Base-by-base conservation (phyloP, 169 alveolate species). In the Cryptosporidium andersoni region DNA sequence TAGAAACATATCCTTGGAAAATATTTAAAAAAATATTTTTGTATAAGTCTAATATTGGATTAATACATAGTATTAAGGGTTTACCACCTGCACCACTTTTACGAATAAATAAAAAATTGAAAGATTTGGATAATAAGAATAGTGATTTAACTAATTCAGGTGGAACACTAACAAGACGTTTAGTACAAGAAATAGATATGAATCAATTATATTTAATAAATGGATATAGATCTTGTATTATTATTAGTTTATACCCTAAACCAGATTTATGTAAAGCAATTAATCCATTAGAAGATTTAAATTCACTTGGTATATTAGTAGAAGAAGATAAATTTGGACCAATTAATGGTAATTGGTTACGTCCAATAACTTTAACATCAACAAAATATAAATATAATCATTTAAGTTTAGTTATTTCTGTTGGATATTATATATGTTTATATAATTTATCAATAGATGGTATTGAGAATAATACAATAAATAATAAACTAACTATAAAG, bases 61-160 rank as follows among this genome's bases (percentile, higher is more conserved):
- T 60, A 2, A 60, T 74, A 40, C 85, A 74, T 45, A 62, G 60
- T 34, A 37, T 74, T 40, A 74, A 16, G 34, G 39, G 47, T n/a
- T 55, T 74, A 14, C 85, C 85, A n/a, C 49, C 67, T 43, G 74
- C 85, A 8, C 85, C 85, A 74, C 14, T 74, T 16, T 58, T 16
- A n/a, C 55, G 40, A 39, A 8, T n/a, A 12, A 12, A 14, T 3
- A 7, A 2, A 14, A 25, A 51, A 4, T 37, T 37, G 11, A 52
- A 37, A 6, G 36, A 9, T n/a, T 14, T 56, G 14, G 43, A 45
- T 47, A 8, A 5, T 11, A 3, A 34, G 7, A 42, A 42, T 14
- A 64, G 12, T 11, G n/a, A 37, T 37, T 51, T 58, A 39, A 25
- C 12, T 25, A 58, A 42, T 42, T n/a, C 48, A 5, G 80, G 47